A percentile compares a stretch with the other conserved stretches of the same genome.
These are phyloP conservation scores for Boletus fagicola DNA, from an alignment of 768 basidiomycete genomes.

Conservation along the genomic window DNA sequence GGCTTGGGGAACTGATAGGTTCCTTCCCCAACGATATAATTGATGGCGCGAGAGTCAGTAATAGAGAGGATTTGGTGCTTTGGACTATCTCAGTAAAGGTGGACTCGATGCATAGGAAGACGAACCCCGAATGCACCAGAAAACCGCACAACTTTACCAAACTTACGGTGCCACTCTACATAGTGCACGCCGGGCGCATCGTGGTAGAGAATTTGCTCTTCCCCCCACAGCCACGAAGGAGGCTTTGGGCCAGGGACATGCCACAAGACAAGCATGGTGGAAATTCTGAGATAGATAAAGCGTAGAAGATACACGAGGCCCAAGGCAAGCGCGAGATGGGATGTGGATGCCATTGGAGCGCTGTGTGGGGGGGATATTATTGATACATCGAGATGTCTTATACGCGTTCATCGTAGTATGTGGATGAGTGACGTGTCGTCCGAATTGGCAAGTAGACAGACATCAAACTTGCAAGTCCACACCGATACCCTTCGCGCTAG, in stretches of 20 bases:
- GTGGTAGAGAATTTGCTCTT: slow-evolving; percentile 57
- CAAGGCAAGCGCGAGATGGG: slow-evolving; percentile 16
- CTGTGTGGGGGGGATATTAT: not conserved
- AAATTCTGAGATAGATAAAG: slow-evolving; percentile 36
- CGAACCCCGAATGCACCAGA: slow-evolving; percentile 55
- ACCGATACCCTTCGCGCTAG: not conserved
- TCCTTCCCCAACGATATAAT: slow-evolving; percentile 53
- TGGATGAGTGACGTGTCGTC: slow-evolving; percentile 19
- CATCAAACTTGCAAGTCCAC: slow-evolving; percentile 9
- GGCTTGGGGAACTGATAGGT: slow-evolving; percentile 63
- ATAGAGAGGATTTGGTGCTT: slow-evolving; percentile 60
- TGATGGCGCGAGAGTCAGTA: slow-evolving; percentile 51
- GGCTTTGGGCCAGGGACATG: slow-evolving; percentile 52
- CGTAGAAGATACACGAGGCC: slow-evolving; percentile 33
- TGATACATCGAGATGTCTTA: slow-evolving; percentile 1
- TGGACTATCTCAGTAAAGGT: slow-evolving; percentile 10
- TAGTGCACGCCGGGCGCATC: slow-evolving; percentile 51
- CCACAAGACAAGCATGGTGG: slow-evolving; percentile 34
- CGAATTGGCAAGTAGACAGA: slow-evolving; percentile 5
- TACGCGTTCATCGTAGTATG: not conserved
- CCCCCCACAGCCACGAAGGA: slow-evolving; percentile 57
- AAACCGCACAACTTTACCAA: slow-evolving; percentile 55
- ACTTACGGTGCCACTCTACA: slow-evolving; percentile 49
- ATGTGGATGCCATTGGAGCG: slow-evolving; percentile 10
- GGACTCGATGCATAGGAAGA: slow-evolving; percentile 2